Base-by-base conservation (phyloP, 768 basidiomycete species). In the Suillus decipiens region DNA sequence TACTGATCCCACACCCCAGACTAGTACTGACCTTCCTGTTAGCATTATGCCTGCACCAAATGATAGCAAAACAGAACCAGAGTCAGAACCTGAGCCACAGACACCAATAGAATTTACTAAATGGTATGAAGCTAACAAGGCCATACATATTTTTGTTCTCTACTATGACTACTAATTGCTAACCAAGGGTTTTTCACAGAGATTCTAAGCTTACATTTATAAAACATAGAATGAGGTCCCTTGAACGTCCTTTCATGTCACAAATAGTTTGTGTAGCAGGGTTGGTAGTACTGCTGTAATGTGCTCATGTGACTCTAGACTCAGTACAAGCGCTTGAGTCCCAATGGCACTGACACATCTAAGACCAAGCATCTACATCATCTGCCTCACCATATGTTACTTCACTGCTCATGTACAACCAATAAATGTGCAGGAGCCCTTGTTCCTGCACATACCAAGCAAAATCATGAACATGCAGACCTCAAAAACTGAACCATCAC, bases 361-460 rank as follows among this genome's bases (percentile, higher is more conserved):
- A 22, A 45, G 43, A 45, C 43, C 9, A 45, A 45, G 43, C 43
- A 45, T 45, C 43, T 10, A 22, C n/a, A n/a, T 45, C 43, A 45
- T 22, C 43, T 11, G n/a, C 19, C n/a, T n/a, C n/a, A 2, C 43
- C 9, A 45, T 45, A 45, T 45, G 43, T 45, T 45, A n/a, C 43
- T 45, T 45, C 43, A 1, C n/a, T 45, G 43, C 43, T 45, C 9
- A 10, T 45, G 43, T 45, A n/a, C 10, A 19, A 45, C 43, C 43
- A n/a, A 45, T n/a, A 45, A 45, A 45, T 45, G 43, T 45, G 43
- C 43, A 45, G 43, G 43, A 45, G 43, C 43, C n/a, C 43, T 45
- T 9, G 43, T 45, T 45, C 43, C 43, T 45, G n/a, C 9, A 4
- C 43, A 45, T 45, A 45, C 43, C 8, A 45, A 45, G 19, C 10